Evolutionary conservation across 192 early-diverging fungal species (phyloP).

Genomic region (Linnemannia zychae): DNA sequence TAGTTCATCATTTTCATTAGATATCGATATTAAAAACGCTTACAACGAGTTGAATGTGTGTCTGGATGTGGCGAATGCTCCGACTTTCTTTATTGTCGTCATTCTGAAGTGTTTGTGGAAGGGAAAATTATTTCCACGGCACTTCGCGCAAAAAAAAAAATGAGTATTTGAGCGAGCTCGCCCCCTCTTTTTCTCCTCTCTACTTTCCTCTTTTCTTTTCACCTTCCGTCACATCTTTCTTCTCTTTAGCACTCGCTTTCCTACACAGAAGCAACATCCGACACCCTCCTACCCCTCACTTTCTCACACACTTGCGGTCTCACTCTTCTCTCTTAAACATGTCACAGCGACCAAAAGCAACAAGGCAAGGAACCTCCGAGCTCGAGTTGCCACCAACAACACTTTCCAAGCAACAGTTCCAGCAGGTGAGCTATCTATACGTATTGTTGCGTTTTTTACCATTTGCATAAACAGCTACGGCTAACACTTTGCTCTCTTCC

Average conservation of each 20-base stretch:
- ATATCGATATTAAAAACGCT: neutral
- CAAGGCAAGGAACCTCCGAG: conserved; percentile 37
- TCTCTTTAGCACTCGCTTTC: neutral
- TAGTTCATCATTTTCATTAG: neutral
- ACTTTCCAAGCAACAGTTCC: conserved; percentile 49
- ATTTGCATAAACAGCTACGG: too few relatives aligned
- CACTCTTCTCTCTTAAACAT: conserved; percentile 6
- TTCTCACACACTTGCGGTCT: neutral
- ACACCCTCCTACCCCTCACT: neutral
- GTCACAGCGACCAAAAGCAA: conserved; percentile 52
- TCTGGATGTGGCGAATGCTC: too few relatives aligned
- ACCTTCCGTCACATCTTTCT: neutral
- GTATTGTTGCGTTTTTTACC: neutral
- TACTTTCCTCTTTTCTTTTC: neutral
- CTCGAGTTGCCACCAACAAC: conserved; percentile 47
- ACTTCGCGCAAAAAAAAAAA: neutral
- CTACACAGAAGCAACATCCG: neutral
- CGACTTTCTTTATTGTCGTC: too few relatives aligned
- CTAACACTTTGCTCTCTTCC: neutral
- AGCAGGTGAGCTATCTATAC: too few relatives aligned
- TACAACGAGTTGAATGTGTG: conserved; percentile 1
- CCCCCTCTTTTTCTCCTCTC: neutral
- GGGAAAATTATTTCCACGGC: neutral
- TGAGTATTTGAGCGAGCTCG: neutral
- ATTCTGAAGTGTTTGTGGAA: too few relatives aligned